Evolutionary conservation across 805 yeast genomes (phyloP).

Genomic region (Pichia sporocuriosa): DNA sequence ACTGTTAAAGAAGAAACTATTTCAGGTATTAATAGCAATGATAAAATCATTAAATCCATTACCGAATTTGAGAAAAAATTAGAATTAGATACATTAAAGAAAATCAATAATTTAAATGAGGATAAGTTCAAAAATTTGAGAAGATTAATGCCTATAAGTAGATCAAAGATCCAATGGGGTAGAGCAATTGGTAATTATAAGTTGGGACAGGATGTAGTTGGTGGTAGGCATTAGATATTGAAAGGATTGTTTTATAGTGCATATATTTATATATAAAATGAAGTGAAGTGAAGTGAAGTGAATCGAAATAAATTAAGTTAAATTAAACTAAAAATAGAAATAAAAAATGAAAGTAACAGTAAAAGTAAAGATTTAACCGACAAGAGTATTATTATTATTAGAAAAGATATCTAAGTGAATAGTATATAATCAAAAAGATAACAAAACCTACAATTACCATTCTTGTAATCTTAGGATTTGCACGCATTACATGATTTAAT

Average conservation of each 20-base stretch:
- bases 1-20: constrained; percentile 19
- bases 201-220: constrained; percentile 72
- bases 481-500: constrained; percentile 47
- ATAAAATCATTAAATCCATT: constrained; percentile 42
- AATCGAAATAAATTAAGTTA: too few relatives aligned
- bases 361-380: too few relatives aligned
- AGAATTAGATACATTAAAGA: constrained; percentile 52
- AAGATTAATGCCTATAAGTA: constrained; percentile 86
- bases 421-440: constrained; percentile 50
- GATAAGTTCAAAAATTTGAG: constrained; percentile 75
- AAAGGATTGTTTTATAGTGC: not conserved
- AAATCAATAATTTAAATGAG: constrained; percentile 71
- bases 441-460: constrained; percentile 52
- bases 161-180: constrained; percentile 93
- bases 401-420: constrained; percentile 41
- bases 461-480: constrained; percentile 54
- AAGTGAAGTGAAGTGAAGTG: constrained; percentile 49
- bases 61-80: constrained; percentile 49
- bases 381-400: too few relatives aligned
- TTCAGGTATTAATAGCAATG: constrained; percentile 14
- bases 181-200: constrained; percentile 85
- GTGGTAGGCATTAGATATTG: constrained; percentile 29
- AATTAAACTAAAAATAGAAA: too few relatives aligned
- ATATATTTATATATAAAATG: constrained; percentile 19
- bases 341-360: not conserved